These are phyloP conservation scores for Sideroxylon spinosum DNA, from an alignment of 179 eudicot species.

Conservation along the genomic window DNA sequence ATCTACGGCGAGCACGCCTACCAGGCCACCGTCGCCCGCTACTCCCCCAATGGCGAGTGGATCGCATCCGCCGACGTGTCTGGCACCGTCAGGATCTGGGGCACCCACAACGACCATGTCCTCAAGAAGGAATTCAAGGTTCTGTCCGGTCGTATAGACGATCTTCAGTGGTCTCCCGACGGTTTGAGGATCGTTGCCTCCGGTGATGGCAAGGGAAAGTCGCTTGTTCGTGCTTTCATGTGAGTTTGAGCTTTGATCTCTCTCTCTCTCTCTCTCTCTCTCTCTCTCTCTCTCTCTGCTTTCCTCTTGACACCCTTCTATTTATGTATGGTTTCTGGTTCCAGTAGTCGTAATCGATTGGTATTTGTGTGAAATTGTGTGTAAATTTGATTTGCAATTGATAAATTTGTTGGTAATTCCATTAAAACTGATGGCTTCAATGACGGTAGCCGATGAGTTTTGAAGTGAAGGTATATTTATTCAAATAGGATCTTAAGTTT, in stretches of 20 bases:
- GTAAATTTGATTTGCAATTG: background rate
- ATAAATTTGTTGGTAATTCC: too few relatives aligned
- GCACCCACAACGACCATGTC: constrained; percentile 74
- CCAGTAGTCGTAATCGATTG: background rate
- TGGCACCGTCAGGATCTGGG: constrained; percentile 92
- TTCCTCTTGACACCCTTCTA: background rate
- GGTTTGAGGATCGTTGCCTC: constrained; percentile 76
- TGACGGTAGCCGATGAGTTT: background rate
- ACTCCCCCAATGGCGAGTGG: constrained; percentile 93
- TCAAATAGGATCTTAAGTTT: background rate
- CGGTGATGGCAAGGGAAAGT: constrained; percentile 95
- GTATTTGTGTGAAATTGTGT: background rate
- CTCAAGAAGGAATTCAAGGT: constrained; percentile 85
- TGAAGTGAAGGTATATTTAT: background rate
- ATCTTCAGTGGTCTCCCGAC: constrained; percentile 92
- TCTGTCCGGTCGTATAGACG: constrained; percentile 85
- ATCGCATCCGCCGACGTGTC: constrained; percentile 92
- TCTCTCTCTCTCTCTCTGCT: background rate
- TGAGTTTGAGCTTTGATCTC: constrained; percentile 25
- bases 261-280: background rate
- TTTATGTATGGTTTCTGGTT: too few relatives aligned
- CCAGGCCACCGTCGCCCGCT: constrained; percentile 81
- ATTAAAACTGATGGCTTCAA: background rate
- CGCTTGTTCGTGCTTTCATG: constrained; percentile 92
- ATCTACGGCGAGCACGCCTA: constrained; percentile 90